Evolutionary conservation across 1,284 basidiomycete species (phyloP), one percentile per base, ranked within the genome.

Genomic region (Stereum hirsutum): DNA sequence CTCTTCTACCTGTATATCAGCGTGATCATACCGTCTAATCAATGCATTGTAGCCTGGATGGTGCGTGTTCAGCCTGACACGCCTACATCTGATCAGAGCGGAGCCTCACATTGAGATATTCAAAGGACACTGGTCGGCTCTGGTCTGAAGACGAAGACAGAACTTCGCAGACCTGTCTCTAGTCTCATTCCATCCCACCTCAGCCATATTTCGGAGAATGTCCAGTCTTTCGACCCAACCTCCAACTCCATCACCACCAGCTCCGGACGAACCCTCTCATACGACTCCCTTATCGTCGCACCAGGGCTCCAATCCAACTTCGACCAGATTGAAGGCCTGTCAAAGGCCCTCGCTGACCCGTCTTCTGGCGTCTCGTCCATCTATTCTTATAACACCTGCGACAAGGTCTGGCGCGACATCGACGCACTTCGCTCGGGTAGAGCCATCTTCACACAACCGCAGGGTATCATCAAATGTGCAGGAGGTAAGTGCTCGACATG

Each of bases 391-490:
- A 76, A 87, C 42, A 87, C 87, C 10, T 89, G 82, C 56, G 89
- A 95, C 64, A 93, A 91, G 64, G 78, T 80, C 4, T 94, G 89
- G 89, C 65, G 70, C 40, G 78, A 91, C 53, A 81, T 95, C 39
- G 77, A 89, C 46, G 69, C 72, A 7, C 73, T 94, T 49, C 75
- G 83, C 41, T 68, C 71, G 4, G 93, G 91, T 15, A 79, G 83
- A 43, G 93, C 94, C 2, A 76, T 99, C 55, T 98, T 99, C 67
- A 98, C 95, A 0, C 95, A 98, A 61, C 95, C 94, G 24, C 80
- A 85, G n/a, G 92, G 94, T 19, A 69, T 91, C 20, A 78, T 98
- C 62, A 98, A 98, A 66, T 98, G 94, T 60, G 89, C 93, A 43
- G 95, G 95, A 62, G 92, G 85, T 83, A 52, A 50, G 65, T 48